A percentile compares a stretch with the other conserved stretches of the same genome.
Evolutionary conservation across 1,284 basidiomycete genomes (phyloP).

Genomic region (Paramarasmius palmivorus): DNA sequence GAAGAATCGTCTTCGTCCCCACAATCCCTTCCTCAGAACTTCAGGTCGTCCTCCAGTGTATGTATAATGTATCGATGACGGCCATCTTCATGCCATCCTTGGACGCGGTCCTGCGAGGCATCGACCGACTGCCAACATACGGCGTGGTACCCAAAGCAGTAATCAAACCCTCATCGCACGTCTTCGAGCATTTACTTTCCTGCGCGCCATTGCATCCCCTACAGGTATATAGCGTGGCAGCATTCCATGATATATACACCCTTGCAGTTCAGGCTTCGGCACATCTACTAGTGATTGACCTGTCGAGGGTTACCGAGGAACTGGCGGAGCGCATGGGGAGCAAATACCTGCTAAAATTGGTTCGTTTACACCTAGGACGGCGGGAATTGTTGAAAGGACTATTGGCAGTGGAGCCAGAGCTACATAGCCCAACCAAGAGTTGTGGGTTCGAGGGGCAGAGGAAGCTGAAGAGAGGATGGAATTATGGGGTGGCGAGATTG

Average conservation of each 20-base stretch:
- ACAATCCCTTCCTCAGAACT: not conserved
- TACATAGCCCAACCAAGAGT: not conserved
- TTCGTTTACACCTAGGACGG: not conserved
- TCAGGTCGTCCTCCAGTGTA: not conserved
- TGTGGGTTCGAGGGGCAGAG: constrained; percentile 1
- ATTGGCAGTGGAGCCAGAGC: not conserved
- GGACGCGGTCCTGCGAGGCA: not conserved
- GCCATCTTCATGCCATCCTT: not conserved
- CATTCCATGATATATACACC: not conserved
- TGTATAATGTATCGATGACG: not conserved
- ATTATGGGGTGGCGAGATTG: not conserved
- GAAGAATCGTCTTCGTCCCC: not conserved
- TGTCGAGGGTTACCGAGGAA: not conserved
- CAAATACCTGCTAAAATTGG: not conserved
- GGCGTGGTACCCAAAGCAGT: not conserved
- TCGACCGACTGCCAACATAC: not conserved
- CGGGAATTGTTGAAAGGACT: not conserved
- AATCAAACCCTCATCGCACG: not conserved
- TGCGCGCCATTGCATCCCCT: constrained; percentile 2
- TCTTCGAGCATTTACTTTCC: not conserved
- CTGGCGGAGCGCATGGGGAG: constrained; percentile 2
- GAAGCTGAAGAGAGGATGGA: constrained; percentile 1
- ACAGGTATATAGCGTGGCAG: constrained; percentile 1
- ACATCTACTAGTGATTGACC: not conserved
- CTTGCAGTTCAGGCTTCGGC: not conserved